Base-by-base conservation (phyloP, 495 filamentous ascomycete genomes). In the Daldinia concentrica region DNA sequence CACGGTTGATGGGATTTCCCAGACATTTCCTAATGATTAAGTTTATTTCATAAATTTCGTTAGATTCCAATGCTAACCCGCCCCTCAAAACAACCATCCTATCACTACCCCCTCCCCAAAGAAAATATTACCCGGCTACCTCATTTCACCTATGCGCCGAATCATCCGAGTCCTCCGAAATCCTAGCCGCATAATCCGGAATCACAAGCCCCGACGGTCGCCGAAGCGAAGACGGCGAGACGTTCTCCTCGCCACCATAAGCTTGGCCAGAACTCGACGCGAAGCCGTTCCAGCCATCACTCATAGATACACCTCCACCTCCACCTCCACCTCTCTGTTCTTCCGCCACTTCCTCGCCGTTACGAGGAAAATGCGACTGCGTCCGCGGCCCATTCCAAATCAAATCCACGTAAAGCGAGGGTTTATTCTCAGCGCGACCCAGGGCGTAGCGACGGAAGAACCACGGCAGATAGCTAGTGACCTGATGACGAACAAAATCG, bases 401-500 rank as follows among this genome's bases (percentile, higher is more conserved):
- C 19, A 74, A 41, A 17, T 77, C 75, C 3, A 72, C 45, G 32
- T 77, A 75, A 1, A 75, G 34, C 43, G 62, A 66, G 6, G 68
- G 68, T 43, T 61, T 62, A 24, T 56, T 43, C 19, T 45, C 36
- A 15, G 26, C 56, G 0, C 58, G 52, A 14, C 66, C 17, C 3
- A 79, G 69, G 0, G 76, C 29, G 34, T 76, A 74, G 15, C 48
- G 51, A 14, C 64, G 60, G 48, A 79, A 62, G 58, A 77, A 74
- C 74, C 76, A 79, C 0, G 77, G 76, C 9, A 79, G 55, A 50
- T 79, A 78, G 11, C 27, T 22, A 6, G 45, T 15, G 27, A 78
- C 45, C 59, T 78, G 77, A 58, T 75, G 67, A 19, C 57, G 63
- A n/a, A 76, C 73, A 52, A 79, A 79, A 9, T 67, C 67, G 36